These are phyloP conservation scores for Irpex sp. DNA, from an alignment of 1,284 basidiomycete genomes.

Conservation along the genomic window DNA sequence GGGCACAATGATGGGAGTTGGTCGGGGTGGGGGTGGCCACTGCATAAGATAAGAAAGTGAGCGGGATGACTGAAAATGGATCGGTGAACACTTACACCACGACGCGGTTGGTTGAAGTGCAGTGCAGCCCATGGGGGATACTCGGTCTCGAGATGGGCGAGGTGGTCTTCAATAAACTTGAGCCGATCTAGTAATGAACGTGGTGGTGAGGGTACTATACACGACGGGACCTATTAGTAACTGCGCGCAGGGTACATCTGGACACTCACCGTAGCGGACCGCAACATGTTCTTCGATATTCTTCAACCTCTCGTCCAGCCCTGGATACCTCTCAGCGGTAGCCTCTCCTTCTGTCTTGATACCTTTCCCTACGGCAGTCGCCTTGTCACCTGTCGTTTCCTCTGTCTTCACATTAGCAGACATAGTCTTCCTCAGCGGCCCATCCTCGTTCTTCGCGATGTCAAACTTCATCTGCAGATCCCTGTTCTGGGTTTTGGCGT, in stretches of 20 bases:
- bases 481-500: slow-evolving; percentile 63
- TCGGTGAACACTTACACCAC: slow-evolving; percentile 49
- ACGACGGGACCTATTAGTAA: neutral
- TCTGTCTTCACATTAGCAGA: slow-evolving; percentile 13
- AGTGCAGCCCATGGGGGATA: slow-evolving; percentile 80
- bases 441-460: slow-evolving; percentile 73
- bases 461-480: slow-evolving; percentile 79
- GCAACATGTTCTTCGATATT: slow-evolving; percentile 67
- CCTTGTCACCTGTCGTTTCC: slow-evolving; percentile 10
- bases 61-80: no score
- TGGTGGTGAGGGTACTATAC: slow-evolving; percentile 62
- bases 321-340: slow-evolving; percentile 44
- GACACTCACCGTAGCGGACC: slow-evolving; percentile 73
- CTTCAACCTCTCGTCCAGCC: slow-evolving; percentile 51
- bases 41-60: no score
- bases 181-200: slow-evolving; percentile 56
- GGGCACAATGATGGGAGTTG: slow-evolving; percentile 68
- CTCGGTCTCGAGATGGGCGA: slow-evolving; percentile 66
- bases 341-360: slow-evolving; percentile 23
- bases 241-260: no score
- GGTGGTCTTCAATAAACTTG: slow-evolving; percentile 67
- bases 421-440: slow-evolving; percentile 60
- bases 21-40: slow-evolving; percentile 77
- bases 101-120: slow-evolving; percentile 75
- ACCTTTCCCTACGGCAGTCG: slow-evolving; percentile 14